Conservation (phyloP, 371 early-diverging fungal genomes). For the Actinomucor elegans region DNA sequence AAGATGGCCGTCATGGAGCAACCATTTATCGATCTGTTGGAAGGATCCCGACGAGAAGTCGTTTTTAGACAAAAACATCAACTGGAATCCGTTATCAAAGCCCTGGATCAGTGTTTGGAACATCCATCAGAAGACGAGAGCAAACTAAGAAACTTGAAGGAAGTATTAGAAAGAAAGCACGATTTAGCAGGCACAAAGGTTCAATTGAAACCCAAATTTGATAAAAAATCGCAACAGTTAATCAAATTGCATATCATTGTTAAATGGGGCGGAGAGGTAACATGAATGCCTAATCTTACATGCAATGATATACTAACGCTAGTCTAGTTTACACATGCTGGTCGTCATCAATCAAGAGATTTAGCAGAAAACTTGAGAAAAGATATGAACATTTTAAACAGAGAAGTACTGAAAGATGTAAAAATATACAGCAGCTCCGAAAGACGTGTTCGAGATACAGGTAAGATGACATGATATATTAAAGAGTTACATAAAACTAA, state of each 20-base stretch:
- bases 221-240: slow-evolving; percentile 58
- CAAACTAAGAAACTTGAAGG: slow-evolving; percentile 64
- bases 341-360: slow-evolving; percentile 87
- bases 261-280: slow-evolving; percentile 95
- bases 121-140: slow-evolving; percentile 51
- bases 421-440: slow-evolving; percentile 87
- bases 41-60: slow-evolving; percentile 73
- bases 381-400: slow-evolving; percentile 88
- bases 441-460: slow-evolving; percentile 86
- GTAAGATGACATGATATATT: slow-evolving; percentile 13
- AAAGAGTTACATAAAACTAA: neutral
- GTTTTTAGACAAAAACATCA: slow-evolving; percentile 78
- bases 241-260: slow-evolving; percentile 87
- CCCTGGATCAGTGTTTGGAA: slow-evolving; percentile 62
- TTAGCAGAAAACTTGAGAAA: slow-evolving; percentile 92
- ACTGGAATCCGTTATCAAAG: slow-evolving; percentile 64
- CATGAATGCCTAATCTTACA: neutral
- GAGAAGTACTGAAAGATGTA: slow-evolving; percentile 82
- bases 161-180: slow-evolving; percentile 80
- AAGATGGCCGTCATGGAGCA: slow-evolving; percentile 73
- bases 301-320: neutral
- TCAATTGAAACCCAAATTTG: slow-evolving; percentile 83
- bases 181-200: slow-evolving; percentile 90
- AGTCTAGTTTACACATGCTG: slow-evolving; percentile 92
- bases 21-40: slow-evolving; percentile 70